Evolutionary conservation across 306 rosid genomes (phyloP), one percentile per base, ranked within the genome.

Genomic region (Begonia masoniana): DNA sequence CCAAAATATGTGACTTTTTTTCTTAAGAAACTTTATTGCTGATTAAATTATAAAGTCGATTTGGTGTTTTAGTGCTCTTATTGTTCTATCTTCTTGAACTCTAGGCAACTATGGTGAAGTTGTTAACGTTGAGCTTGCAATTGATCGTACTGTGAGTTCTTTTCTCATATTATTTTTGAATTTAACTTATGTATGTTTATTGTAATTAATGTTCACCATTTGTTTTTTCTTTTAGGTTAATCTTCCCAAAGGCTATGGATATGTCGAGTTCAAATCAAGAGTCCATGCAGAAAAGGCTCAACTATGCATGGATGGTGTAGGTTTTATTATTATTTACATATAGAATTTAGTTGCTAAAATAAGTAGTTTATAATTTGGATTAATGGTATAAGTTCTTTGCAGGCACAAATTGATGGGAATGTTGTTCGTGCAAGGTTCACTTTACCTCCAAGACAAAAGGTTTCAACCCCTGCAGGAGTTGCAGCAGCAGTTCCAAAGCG

Each of bases 391-490:
- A 41, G 42, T 72, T 48, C 52, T 66, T 66, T 79, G 74, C 78
- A 92, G 99, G 96, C 88, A 42, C 99, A 92, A 70, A 92, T 92
- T 57, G 99, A 92, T 83, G 99, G 99, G 43, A 92, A 86, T 66
- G 76, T 83, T 31, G 58, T 92, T 62, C 78, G 82, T 66, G 88
- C 96, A 41, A 92, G 83, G 71, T 92, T 92, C 72, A 86, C 99
- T 23, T 76, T 92, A 54, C 88, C 95, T 61, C 88, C 77, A 24
- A 67, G 95, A 23, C 96, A 81, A 69, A 86, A 76, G 73, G 78
- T 68, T 42, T 75, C 96, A 11, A 81, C 95, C n/a, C 85, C 93
- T 16, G 78, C 96, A 49, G 83, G 78, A 68, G 54, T 89, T 51
- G 47, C 69, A 57, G 72, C 79, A 13, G n/a, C 67, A 68, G 82